Percentiles rank a stretch among this genome's conserved stretches.
phyloP scores from a whole-genome alignment of 495 filamentous ascomycete species.

The Xylaria palmicola region DNA sequence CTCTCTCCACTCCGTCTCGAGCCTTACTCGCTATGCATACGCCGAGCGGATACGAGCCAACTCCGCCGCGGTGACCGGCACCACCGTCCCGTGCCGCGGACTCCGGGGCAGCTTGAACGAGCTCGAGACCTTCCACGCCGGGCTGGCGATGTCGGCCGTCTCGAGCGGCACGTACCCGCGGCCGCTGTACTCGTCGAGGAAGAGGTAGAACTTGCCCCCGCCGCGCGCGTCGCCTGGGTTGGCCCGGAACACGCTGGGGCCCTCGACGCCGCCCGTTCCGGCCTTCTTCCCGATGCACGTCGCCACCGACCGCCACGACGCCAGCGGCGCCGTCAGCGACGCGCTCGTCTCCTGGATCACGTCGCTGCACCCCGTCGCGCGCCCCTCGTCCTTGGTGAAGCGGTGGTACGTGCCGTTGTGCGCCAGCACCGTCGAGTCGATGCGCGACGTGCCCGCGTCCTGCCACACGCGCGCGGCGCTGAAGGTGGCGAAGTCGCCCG shows the following conservation, averaged over 20 bases:
- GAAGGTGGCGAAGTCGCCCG: slow-evolving; percentile 24
- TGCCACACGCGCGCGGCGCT: slow-evolving; percentile 25
- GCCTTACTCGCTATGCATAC: background rate
- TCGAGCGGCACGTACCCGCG: slow-evolving; percentile 27
- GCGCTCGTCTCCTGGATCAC: slow-evolving; percentile 21
- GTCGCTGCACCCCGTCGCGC: slow-evolving; percentile 18
- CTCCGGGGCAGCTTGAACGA: slow-evolving; percentile 16
- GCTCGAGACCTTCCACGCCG: slow-evolving; percentile 16
- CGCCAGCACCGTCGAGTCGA: slow-evolving; percentile 23
- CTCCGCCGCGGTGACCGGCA: slow-evolving; percentile 21
- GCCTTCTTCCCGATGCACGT: slow-evolving; percentile 24
- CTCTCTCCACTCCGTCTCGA: background rate
- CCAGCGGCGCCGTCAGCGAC: slow-evolving; percentile 7
- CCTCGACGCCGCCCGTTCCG: slow-evolving; percentile 19
- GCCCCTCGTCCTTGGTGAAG: slow-evolving; percentile 28
- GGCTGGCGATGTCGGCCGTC: slow-evolving; percentile 22
- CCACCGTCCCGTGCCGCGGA: slow-evolving; percentile 23
- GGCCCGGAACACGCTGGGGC: slow-evolving; percentile 20
- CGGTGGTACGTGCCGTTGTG: slow-evolving; percentile 19
- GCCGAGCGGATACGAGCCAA: background rate
- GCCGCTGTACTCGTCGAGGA: slow-evolving; percentile 18
- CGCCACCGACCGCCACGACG: slow-evolving; percentile 13
- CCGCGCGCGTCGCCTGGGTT: slow-evolving; percentile 21
- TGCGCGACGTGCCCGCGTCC: slow-evolving; percentile 21
- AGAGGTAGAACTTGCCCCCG: slow-evolving; percentile 25